phyloP scores from a whole-genome alignment of 495 filamentous ascomycete genomes.

The Aspergillus bertholletiae region DNA sequence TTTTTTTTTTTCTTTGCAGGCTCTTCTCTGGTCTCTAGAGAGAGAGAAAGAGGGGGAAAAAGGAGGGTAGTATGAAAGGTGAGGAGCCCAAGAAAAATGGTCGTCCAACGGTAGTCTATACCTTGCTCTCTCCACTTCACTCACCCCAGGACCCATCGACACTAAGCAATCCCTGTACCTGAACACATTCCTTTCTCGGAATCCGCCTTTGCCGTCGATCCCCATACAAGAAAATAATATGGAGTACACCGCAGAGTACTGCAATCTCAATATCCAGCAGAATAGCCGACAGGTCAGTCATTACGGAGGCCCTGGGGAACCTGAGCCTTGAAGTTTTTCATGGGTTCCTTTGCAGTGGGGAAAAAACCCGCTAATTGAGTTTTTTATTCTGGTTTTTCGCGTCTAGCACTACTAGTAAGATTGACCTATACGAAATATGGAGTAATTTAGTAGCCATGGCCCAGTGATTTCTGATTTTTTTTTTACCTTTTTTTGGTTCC shows the following conservation, averaged over 20 bases:
- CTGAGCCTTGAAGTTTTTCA: too few species aligned
- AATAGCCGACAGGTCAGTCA: background rate
- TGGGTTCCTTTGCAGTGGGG: background rate
- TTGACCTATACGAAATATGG: background rate
- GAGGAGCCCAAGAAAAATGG: background rate
- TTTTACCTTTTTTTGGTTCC: background rate
- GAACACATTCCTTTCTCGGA: background rate
- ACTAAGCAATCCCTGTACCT: constrained; percentile 12
- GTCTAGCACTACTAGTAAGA: background rate
- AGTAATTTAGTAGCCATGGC: too few species aligned
- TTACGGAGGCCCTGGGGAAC: too few species aligned
- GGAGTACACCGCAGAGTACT: background rate
- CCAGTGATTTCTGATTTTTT: background rate
- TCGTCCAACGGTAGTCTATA: background rate
- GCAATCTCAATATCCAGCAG: background rate
- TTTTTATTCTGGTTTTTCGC: too few species aligned
- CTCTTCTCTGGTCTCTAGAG: background rate
- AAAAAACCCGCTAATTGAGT: background rate
- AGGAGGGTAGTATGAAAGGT: background rate
- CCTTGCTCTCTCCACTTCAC: background rate
- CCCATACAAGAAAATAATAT: background rate
- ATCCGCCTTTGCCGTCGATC: background rate
- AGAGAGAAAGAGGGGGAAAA: too few species aligned
- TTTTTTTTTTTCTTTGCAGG: background rate
- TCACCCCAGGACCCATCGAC: background rate